Evolutionary conservation across 2,329 filamentous ascomycete species (phyloP), one percentile per base, ranked within the genome.

Genomic region (Penicillium sp.): DNA sequence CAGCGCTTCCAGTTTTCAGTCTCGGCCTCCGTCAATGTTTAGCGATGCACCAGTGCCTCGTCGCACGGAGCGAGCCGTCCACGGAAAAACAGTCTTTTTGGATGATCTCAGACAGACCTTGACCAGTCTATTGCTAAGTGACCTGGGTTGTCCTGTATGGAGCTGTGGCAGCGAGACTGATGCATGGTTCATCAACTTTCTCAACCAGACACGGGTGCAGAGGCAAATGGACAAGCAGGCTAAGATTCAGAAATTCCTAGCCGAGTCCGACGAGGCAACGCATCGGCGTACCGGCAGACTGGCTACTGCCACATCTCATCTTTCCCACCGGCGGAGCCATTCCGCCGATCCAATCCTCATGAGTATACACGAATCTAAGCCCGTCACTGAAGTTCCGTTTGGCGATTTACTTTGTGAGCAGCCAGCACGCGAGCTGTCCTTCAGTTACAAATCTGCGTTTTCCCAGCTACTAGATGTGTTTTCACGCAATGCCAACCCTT

Each of bases 161-260:
- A 85, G 86, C n/a, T 84, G 83, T 51, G 94, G 94, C 3, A 96
- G 91, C 43, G 94, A 99, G 75, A 97, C 93, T 0, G 94, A 97
- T 70, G 80, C 80, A 3, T 97, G 93, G 88, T 94, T 97, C 63
- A 72, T 65, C 62, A 80, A 76, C 56, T 74, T 76, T 5, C 63
- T 78, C 9, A 81, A 83, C 74, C 79, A 65, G 74, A 78, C 62
- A 73, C 79, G 71, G 9, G 69, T 76, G 35, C 66, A 69, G 28
- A 48, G 63, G 16, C 71, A 76, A 47, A 75, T 76, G 71, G 66
- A 68, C 45, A 74, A 70, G 54, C 67, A 71, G 5, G 68, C 72
- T 47, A 65, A 67, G 26, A 67, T 74, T 9, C 70, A 74, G 40
- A 68, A 64, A 46, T 75, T 76, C 59, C 68, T 74, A 42, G 63